Evolutionary conservation across 441 rosid genomes (phyloP), one percentile per base, ranked within the genome.

Genomic region (Euphorbia schlechtendalii): DNA sequence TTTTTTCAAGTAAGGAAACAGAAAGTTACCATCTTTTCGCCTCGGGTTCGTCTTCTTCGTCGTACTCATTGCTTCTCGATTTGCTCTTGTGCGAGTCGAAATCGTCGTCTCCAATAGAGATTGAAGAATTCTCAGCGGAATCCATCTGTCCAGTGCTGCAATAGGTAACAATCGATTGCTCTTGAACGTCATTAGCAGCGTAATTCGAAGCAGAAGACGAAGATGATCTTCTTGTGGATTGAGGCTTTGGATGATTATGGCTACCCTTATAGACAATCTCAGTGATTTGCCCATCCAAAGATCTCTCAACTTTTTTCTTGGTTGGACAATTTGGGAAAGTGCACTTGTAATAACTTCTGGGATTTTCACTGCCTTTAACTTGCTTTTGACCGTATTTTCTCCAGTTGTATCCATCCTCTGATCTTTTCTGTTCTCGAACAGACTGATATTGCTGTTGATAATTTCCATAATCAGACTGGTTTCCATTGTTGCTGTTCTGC

Each of bases 261-360:
- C 78, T 82, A 41, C 98, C 98, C 78, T 87, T 89, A 22, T 91
- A 94, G 43, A 91, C 94, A 49, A 87, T 94, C 82, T 91, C 99
- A 67, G 99, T 94, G 48, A 94, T 80, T 64, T 91, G 96, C 24
- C 98, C 99, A 74, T 86, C 98, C 28, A 77, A 71, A 54, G 96
- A 82, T 56, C 82, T 82, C 81, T 92, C 98, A 1, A 92, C 92
- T 56, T 87, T 89, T 86, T 89, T 91, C 87, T 91, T 94, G 22
- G 96, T 87, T 20, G 85, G 94, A 68, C 99, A 94, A 74, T 34
- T 81, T 0, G 90, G 92, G 76, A 61, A 87, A 0, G 96, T 94
- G 83, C 99, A 94, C 86, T 94, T 94, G 82, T 87, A 91, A 78
- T 94, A 94, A 68, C 98, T 91, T 74, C 99, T 85, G 18, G 96